A percentile compares a stretch with the other conserved stretches of the same genome.
phyloP scores from a whole-genome alignment of 2,329 filamentous ascomycete species.

The Xylariaceae sp. region DNA sequence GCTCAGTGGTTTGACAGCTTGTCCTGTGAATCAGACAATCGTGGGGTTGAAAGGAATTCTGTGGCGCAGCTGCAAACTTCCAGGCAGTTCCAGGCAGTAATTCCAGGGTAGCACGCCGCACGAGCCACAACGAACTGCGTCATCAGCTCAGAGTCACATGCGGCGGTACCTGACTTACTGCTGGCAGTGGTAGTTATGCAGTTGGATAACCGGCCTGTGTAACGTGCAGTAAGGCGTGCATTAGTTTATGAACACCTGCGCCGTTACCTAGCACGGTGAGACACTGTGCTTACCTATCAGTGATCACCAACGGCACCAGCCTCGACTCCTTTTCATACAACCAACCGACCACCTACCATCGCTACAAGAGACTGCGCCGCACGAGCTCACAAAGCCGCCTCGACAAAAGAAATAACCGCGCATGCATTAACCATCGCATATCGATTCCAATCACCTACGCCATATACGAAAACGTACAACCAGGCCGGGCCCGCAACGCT shows the following conservation, averaged over 20 bases:
- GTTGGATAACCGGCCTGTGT: no score
- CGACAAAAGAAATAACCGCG: background rate
- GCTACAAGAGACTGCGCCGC: background rate
- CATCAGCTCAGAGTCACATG: background rate
- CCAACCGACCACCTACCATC: background rate
- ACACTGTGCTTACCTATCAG: no score
- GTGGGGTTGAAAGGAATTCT: background rate
- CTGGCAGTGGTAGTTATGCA: no score
- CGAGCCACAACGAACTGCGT: background rate
- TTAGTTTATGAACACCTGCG: background rate
- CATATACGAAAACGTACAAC: background rate
- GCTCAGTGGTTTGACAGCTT: no score
- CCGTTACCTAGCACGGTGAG: background rate
- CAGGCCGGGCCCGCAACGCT: background rate
- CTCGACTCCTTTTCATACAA: constrained; percentile 21
- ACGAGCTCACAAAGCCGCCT: background rate
- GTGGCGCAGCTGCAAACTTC: no score
- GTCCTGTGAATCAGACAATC: no score
- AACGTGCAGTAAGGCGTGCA: no score
- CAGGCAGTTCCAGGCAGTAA: no score
- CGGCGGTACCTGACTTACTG: no score
- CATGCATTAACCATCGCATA: background rate
- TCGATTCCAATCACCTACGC: background rate
- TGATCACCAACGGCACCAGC: background rate
- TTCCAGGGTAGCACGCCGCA: background rate